phyloP scores from a whole-genome alignment of 495 filamentous ascomycete species.

The Aspergillus nanangensis region DNA sequence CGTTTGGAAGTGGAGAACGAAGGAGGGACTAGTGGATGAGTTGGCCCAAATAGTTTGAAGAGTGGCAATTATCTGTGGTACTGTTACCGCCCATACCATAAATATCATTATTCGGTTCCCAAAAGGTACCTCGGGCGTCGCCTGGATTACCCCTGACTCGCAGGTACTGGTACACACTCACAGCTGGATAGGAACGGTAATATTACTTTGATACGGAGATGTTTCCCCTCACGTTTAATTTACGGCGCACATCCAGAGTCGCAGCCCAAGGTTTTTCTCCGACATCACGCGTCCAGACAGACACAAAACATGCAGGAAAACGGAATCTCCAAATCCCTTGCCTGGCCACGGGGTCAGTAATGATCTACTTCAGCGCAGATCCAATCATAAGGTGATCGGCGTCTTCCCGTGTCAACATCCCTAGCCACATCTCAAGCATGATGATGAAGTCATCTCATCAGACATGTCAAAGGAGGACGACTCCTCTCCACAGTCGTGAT shows the following conservation, averaged over 20 bases:
- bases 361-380: background rate
- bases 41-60: background rate
- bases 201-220: too few relatives aligned
- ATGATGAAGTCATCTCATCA: background rate
- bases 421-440: background rate
- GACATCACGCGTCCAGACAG: too few relatives aligned
- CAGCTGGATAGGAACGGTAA: too few relatives aligned
- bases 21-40: background rate
- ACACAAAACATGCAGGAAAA: too few relatives aligned
- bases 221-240: too few relatives aligned
- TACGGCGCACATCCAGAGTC: too few relatives aligned
- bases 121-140: background rate
- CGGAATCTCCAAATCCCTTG: background rate
- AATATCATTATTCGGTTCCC: background rate
- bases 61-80: background rate
- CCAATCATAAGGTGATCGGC: slow-evolving; percentile 3
- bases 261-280: too few relatives aligned
- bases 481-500: too few relatives aligned
- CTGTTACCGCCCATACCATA: background rate
- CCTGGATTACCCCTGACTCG: background rate
- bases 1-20: background rate
- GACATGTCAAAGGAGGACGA: too few relatives aligned
- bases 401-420: background rate
- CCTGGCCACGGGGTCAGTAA: background rate
- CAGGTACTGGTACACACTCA: background rate